Percentiles rank a stretch among this genome's conserved stretches.
These are phyloP conservation scores for Russula vinacea DNA, from an alignment of 768 basidiomycete species.

Conservation along the genomic window DNA sequence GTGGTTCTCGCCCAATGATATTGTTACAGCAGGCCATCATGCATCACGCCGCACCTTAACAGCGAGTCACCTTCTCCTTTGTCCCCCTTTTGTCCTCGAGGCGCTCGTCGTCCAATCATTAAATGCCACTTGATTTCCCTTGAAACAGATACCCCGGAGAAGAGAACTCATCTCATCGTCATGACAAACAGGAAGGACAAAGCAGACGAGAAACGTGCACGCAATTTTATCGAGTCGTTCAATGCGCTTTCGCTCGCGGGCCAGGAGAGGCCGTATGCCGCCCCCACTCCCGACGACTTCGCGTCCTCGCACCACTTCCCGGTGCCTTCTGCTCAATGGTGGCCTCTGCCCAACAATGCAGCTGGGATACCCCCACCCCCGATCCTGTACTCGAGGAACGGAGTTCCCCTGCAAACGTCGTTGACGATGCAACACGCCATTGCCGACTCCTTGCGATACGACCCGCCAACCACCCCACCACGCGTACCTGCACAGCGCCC, in stretches of 20 bases:
- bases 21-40: not conserved
- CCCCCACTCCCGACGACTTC: not conserved
- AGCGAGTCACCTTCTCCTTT: not conserved
- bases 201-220: conserved; percentile 20
- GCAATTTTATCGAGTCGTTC: conserved; percentile 38
- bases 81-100: not conserved
- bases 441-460: conserved; percentile 1
- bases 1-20: not conserved
- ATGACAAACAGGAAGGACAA: conserved; percentile 17
- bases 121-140: conserved; percentile 8
- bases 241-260: conserved; percentile 37
- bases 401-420: conserved; percentile 39
- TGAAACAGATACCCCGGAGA: conserved; percentile 7
- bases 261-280: conserved; percentile 1
- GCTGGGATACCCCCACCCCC: conserved; percentile 34
- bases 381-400: conserved; percentile 36
- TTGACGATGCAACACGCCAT: conserved; percentile 41
- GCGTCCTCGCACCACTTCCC: conserved; percentile 9
- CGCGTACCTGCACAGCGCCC: conserved; percentile 18
- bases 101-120: not conserved
- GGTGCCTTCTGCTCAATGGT: not conserved
- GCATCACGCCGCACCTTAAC: not conserved
- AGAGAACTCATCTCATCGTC: conserved; percentile 1
- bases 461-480: conserved; percentile 7
- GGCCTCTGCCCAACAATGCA: conserved; percentile 27